Conservation (phyloP, 306 rosid genomes). For the Rosa chinensis region DNA sequence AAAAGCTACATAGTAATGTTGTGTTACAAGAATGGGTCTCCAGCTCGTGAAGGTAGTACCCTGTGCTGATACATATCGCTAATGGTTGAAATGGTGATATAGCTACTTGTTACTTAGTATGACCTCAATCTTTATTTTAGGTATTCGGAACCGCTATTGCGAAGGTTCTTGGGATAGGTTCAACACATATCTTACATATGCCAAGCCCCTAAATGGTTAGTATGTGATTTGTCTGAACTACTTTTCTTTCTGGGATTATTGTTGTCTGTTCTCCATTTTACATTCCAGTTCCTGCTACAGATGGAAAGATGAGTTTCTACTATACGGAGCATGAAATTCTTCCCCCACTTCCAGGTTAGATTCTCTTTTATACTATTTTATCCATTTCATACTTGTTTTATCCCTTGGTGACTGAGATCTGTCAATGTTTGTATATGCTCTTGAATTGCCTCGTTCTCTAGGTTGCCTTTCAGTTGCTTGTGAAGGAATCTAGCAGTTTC, state of each 20-base stretch:
- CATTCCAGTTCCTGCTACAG: conserved; percentile 36
- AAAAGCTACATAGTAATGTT: conserved; percentile 92
- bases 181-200: conserved; percentile 57
- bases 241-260: conserved; percentile 1
- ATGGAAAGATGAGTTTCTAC: conserved; percentile 88
- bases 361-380: not conserved
- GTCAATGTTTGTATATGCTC: not conserved
- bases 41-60: conserved; percentile 96
- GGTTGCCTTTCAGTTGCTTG: conserved; percentile 15
- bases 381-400: not conserved
- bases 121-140: conserved; percentile 36
- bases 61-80: conserved; percentile 4
- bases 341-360: conserved; percentile 91
- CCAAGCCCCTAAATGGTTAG: conserved; percentile 71
- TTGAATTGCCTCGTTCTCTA: not conserved
- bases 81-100: not conserved
- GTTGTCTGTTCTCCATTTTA: conserved; percentile 25
- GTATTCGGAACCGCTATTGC: conserved; percentile 62
- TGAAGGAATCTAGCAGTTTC: not conserved
- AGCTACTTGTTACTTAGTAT: conserved; percentile 23
- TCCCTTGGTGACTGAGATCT: not conserved
- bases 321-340: conserved; percentile 93
- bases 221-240: conserved; percentile 9
- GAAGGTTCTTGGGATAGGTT: conserved; percentile 87
- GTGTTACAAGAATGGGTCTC: conserved; percentile 93